Evolutionary conservation across 495 filamentous ascomycete genomes (phyloP).

Genomic region (Trichoderma gamsii): DNA sequence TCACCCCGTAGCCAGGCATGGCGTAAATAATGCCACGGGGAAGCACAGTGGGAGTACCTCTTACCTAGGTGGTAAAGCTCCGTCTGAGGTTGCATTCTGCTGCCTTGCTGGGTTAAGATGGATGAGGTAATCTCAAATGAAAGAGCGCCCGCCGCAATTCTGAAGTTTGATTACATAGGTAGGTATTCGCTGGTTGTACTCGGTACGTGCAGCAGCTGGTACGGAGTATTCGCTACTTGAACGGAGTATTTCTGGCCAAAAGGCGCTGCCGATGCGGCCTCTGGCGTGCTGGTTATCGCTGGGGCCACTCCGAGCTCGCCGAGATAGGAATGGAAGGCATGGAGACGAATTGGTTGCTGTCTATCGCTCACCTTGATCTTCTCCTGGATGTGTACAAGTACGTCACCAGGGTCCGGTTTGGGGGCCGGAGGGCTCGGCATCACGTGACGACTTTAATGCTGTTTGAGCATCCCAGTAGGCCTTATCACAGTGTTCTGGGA

Average conservation of each 20-base stretch:
- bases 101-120: too few relatives aligned
- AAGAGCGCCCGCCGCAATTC: too few relatives aligned
- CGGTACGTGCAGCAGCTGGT: neutral
- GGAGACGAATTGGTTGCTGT: neutral
- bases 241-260: neutral
- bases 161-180: neutral
- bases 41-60: too few relatives aligned
- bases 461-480: too few relatives aligned
- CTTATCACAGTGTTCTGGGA: neutral
- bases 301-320: neutral
- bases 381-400: neutral
- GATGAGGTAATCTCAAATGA: too few relatives aligned
- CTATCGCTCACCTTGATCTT: neutral
- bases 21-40: neutral
- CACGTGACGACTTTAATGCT: neutral
- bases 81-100: too few relatives aligned
- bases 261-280: too few relatives aligned
- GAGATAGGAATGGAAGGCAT: neutral
- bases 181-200: neutral
- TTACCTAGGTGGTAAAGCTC: too few relatives aligned
- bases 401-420: neutral
- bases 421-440: neutral
- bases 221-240: neutral
- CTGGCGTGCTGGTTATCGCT: neutral
- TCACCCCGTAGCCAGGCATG: neutral